Conservation (phyloP, 2,329 filamentous ascomycete genomes). For the Penicillium olsonii region DNA sequence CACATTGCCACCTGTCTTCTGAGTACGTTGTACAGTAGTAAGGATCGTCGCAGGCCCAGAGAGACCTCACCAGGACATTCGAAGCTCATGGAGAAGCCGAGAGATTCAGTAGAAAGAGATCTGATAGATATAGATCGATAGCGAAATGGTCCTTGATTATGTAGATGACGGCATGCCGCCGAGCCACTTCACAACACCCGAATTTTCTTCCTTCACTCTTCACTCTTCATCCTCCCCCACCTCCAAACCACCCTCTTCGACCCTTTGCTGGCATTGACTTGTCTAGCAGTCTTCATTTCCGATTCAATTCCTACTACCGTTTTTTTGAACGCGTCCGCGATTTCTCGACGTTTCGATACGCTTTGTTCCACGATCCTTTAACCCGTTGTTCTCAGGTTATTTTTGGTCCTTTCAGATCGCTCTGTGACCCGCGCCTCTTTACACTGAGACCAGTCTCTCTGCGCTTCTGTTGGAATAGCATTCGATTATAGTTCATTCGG, state of each 20-base stretch:
- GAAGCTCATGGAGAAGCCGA: background rate
- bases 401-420: constrained; percentile 5
- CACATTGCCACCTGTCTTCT: background rate
- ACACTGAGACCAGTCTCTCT: constrained; percentile 2
- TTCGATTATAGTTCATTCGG: constrained; percentile 15
- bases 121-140: background rate
- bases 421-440: constrained; percentile 5
- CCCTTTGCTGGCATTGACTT: constrained; percentile 54
- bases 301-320: constrained; percentile 10
- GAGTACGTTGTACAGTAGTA: too few relatives aligned
- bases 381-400: background rate
- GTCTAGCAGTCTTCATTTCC: constrained; percentile 42
- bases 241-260: constrained; percentile 29
- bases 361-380: constrained; percentile 10
- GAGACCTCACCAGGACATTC: background rate
- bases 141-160: background rate
- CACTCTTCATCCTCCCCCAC: constrained; percentile 22
- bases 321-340: constrained; percentile 1
- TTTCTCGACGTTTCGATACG: constrained; percentile 2
- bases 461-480: constrained; percentile 5
- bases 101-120: background rate
- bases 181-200: constrained; percentile 24
- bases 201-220: constrained; percentile 27
- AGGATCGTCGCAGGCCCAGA: too few relatives aligned
- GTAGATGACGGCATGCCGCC: constrained; percentile 30